phyloP scores from a whole-genome alignment of 169 alveolate species.

The Babesia sp. region DNA sequence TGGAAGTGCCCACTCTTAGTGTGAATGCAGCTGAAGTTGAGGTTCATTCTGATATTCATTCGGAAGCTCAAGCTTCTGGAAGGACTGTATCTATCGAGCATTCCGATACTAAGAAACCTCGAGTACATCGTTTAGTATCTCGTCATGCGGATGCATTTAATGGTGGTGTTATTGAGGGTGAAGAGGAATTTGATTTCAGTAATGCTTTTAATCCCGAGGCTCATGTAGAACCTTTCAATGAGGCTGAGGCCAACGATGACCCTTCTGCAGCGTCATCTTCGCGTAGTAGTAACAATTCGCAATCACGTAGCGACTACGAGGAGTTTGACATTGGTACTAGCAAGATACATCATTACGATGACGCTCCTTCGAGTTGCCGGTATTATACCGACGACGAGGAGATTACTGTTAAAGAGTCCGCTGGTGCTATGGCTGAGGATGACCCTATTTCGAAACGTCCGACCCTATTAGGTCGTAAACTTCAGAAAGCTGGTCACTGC shows the following conservation, averaged over 20 bases:
- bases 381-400: slow-evolving; percentile 18
- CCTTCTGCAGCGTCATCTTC: not conserved
- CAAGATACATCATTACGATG: not conserved
- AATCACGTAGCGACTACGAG: slow-evolving; percentile 9
- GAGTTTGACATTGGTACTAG: slow-evolving; percentile 27
- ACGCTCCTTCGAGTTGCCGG: not conserved
- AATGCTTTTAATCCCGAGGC: slow-evolving; percentile 3
- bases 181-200: not conserved
- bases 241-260: not conserved
- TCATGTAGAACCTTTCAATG: not conserved
- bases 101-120: too few species aligned
- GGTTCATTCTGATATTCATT: too few species aligned
- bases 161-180: not conserved
- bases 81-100: too few species aligned
- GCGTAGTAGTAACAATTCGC: not conserved
- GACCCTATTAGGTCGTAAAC: not conserved
- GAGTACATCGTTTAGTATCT: not conserved
- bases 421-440: not conserved
- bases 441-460: not conserved
- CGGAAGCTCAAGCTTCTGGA: too few species aligned
- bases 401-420: not conserved
- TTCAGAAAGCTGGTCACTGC: slow-evolving; percentile 10
- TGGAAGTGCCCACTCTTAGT: too few species aligned
- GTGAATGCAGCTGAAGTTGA: too few species aligned
- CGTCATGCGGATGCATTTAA: not conserved